phyloP scores from a whole-genome alignment of 805 yeast species.

The Metschnikowia baotianmanensis region DNA sequence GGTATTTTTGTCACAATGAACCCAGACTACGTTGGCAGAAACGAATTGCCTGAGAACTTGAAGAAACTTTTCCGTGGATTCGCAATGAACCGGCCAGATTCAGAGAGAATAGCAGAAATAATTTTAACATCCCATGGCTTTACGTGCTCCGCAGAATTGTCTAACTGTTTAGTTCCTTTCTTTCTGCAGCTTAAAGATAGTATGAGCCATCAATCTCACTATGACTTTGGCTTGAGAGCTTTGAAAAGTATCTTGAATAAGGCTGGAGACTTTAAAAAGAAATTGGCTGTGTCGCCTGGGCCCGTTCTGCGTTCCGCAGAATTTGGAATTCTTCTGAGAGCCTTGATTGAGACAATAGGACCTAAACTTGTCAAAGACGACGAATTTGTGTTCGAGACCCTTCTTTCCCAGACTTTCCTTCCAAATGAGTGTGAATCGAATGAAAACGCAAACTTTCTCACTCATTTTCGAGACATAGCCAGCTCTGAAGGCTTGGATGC shows the following conservation, averaged over 20 bases:
- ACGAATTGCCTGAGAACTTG: constrained; percentile 79
- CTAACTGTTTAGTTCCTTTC: constrained; percentile 53
- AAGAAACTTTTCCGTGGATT: constrained; percentile 74
- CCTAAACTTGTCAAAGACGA: constrained; percentile 68
- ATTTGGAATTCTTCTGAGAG: constrained; percentile 19
- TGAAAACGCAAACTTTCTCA: constrained; percentile 26
- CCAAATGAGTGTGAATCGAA: constrained; percentile 18
- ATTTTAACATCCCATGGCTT: constrained; percentile 76
- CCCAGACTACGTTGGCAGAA: constrained; percentile 83
- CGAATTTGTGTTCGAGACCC: constrained; percentile 30
- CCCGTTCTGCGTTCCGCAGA: constrained; percentile 7
- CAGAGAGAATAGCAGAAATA: constrained; percentile 63
- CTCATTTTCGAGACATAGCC: constrained; percentile 27
- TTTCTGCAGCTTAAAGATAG: constrained; percentile 43
- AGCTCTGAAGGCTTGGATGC: constrained; percentile 28
- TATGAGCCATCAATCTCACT: constrained; percentile 63
- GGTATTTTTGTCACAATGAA: constrained; percentile 91
- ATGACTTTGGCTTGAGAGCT: constrained; percentile 88
- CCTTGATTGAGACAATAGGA: constrained; percentile 58
- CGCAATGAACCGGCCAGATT: constrained; percentile 73
- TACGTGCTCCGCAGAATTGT: constrained; percentile 38
- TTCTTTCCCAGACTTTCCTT: constrained; percentile 1
- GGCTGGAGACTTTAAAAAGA: constrained; percentile 40
- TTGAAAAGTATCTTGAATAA: constrained; percentile 62
- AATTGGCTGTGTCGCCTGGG: not conserved